Base-by-base conservation (phyloP, 2,329 filamentous ascomycete species). In the Simplicillium sp. region DNA sequence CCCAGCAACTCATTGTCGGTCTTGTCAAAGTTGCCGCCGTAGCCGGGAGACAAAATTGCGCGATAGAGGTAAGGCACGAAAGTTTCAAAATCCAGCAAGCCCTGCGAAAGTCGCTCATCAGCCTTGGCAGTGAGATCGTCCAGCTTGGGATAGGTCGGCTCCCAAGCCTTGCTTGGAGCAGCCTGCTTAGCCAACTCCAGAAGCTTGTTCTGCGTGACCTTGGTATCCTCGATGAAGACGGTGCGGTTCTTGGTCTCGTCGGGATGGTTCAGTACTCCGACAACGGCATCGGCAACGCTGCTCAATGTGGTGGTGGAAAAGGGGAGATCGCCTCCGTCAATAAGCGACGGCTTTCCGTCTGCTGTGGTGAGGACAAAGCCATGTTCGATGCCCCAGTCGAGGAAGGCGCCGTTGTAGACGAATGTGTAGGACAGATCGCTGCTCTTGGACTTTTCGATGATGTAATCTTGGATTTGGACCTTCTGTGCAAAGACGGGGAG, bases 201-300 rank as follows among this genome's bases (percentile, higher is more conserved):
- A 2, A 81, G 54, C 37, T 75, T 60, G 3, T 66, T 67, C 54
- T 77, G 71, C 1, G 65, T 68, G 1, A 66, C 62, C 9, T 60
- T 60, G 38, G 71, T 67, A 8, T 65, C 70, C 11, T 68, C 65
- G 11, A 79, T 52, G 45, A 66, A 72, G 28, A 81, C 56, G 43
- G 68, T 65, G 38, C 68, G 60, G 50, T 80, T 79, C 45, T 60
- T 66, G 0, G 71, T 75, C 40, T 64, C 56, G 1, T 64, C 58
- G 1, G 66, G 61, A 14, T 54, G 63, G 50, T 54, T 61, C 3
- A 80, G 58, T 2, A 72, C 57, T 11, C 62, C 60, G 11, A 66
- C 60, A 1, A 75, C 60, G 1, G 72, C 66, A 17, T 64, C 55
- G 2, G 61, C 71, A 16, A 75, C 58, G 13, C 62, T 58, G 5